Evolutionary conservation across 78 protist species (phyloP), one percentile per base, ranked within the genome.

Genomic region (Emiliania huxleyi): DNA sequence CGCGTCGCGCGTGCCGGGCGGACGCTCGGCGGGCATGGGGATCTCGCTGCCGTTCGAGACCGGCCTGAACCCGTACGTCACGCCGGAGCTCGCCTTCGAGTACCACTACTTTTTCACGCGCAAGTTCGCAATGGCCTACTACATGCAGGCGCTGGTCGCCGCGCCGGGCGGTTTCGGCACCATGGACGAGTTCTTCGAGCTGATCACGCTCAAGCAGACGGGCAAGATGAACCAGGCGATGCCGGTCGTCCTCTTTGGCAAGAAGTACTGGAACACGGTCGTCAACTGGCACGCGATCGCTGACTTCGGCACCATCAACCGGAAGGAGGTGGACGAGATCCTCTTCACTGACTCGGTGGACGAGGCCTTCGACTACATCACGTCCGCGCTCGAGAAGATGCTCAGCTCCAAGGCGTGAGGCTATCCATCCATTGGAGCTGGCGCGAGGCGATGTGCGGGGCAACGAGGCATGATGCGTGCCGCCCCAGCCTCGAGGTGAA

Each of bases 71-170:
- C 56, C 56, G 56, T 49, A 42, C 69, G 95, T 93, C 43, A 29
- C 90, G 22, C 38, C 29, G 18, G 92, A 77, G 77, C 93, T 93
- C 87, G 92, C 92, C 22, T 93, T 93, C 87, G 87, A 90, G 56
- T 93, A 84, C 87, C 95, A 93, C 92, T 93, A 93, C 90, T 93
- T 93, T 79, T 93, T 93, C 77, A 90, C 95, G 44, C 79, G 95
- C 35, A 93, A 93, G 88, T 93, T 42, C 90, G 89, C 90, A 91
- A 88, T 93, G 92, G 85, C 56, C 48, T 89, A 90, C 93, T 49
- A 49, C 56, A 49, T 49, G 56, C n/a, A n/a, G 56, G 95, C 79
- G 25, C 87, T 93, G 48, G 77, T 93, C 71, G 56, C 23, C 42
- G 15, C 83, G 35, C 95, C 95, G 1, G 95, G 95, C n/a, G 95